These are phyloP conservation scores for Neolentinus lepideus DNA, from an alignment of 1,284 basidiomycete species.

Conservation along the genomic window DNA sequence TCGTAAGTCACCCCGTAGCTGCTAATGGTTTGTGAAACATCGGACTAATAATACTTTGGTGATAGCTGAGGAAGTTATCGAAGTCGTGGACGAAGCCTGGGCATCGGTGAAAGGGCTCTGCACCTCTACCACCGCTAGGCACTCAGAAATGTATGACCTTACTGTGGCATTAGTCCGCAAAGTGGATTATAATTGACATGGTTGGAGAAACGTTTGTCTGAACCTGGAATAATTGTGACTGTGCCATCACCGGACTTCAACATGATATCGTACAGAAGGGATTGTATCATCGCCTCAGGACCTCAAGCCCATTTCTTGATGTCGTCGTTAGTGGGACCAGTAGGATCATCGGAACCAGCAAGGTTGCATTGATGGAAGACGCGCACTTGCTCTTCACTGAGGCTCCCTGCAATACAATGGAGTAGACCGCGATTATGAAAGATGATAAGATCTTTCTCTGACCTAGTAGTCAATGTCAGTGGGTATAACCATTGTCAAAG, in stretches of 20 bases:
- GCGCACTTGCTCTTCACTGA: constrained; percentile 60
- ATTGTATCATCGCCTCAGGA: no score
- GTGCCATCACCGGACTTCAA: no score
- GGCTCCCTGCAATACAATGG: constrained; percentile 76
- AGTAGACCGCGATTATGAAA: constrained; percentile 73
- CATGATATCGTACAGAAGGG: no score
- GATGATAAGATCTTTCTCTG: constrained; percentile 45
- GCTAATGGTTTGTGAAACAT: no score
- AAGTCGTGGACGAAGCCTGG: constrained; percentile 16
- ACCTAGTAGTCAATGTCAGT: constrained; percentile 12
- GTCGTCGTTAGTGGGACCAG: constrained; percentile 57
- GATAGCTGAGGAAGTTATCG: constrained; percentile 14
- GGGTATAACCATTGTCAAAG: constrained; percentile 26
- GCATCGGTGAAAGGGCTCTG: constrained; percentile 4
- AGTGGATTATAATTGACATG: no score
- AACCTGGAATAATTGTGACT: no score
- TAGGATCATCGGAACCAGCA: constrained; percentile 65
- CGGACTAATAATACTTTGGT: neutral
- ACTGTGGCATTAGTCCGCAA: no score
- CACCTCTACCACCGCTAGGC: constrained; percentile 2
- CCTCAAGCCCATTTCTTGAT: constrained; percentile 54
- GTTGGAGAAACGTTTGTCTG: no score
- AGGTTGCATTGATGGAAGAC: constrained; percentile 82
- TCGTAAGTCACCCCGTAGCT: constrained; percentile 20
- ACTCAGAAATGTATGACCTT: no score